These are phyloP conservation scores for Ganoderma leucocontextum DNA, from an alignment of 1,284 basidiomycete genomes.

Conservation along the genomic window DNA sequence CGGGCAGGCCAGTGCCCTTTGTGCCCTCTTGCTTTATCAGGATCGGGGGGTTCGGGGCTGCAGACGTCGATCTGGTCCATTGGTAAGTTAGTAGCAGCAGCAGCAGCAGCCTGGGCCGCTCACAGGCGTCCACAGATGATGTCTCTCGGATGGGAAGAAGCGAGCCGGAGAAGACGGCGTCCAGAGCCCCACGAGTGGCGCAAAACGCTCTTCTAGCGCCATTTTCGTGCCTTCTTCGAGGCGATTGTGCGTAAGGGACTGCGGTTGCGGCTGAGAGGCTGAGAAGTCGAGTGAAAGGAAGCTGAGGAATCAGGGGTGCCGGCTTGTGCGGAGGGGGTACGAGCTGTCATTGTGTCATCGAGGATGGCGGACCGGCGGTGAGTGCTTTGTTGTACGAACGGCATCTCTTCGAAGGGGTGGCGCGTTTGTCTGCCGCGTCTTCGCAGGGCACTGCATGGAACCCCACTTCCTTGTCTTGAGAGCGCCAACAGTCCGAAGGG, in stretches of 20 bases:
- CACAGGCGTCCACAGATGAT: slow-evolving; percentile 23
- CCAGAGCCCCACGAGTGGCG: slow-evolving; percentile 13
- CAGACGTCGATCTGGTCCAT: slow-evolving; percentile 26
- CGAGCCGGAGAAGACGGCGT: slow-evolving; percentile 15
- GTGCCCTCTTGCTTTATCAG: neutral
- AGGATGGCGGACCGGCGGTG: slow-evolving; percentile 16
- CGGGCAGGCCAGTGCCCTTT: neutral
- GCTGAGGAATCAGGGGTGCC: slow-evolving; percentile 17
- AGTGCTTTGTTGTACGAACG: slow-evolving; percentile 15
- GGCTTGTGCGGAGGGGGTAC: slow-evolving; percentile 16
- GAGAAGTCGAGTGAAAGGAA: slow-evolving; percentile 9
- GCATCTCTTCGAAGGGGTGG: slow-evolving; percentile 22
- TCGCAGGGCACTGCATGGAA: slow-evolving; percentile 21
- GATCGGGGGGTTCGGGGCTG: neutral
- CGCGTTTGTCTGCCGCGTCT: neutral
- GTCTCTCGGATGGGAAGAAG: slow-evolving; percentile 11
- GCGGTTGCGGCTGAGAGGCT: neutral
- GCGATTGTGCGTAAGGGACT: slow-evolving; percentile 13
- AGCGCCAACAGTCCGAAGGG: neutral
- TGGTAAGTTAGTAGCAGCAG: neutral
- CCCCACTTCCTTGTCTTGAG: neutral
- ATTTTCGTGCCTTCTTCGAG: slow-evolving; percentile 8
- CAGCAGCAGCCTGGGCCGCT: slow-evolving; percentile 1
- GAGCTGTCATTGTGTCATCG: neutral
- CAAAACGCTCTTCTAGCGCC: slow-evolving; percentile 18